Evolutionary conservation across 768 basidiomycete genomes (phyloP).

Genomic region (Rhodotorula babjevae): DNA sequence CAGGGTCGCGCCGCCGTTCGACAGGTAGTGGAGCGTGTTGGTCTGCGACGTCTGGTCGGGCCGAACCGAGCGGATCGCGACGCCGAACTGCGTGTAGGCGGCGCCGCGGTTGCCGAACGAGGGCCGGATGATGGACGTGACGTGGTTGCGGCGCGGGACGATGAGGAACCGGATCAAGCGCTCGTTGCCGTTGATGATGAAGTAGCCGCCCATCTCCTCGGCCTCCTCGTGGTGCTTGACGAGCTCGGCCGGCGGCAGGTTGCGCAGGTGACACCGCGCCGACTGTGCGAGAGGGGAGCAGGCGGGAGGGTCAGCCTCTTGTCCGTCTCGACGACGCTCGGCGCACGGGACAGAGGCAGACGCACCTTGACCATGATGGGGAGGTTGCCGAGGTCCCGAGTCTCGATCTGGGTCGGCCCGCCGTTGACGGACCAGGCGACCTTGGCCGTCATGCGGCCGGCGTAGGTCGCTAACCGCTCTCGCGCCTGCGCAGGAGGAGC

Average conservation of each 20-base stretch:
- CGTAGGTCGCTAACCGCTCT: slow-evolving; percentile 86
- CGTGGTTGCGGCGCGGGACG: slow-evolving; percentile 90
- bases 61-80: slow-evolving; percentile 90
- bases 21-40: slow-evolving; percentile 94
- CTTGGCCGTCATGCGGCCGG: slow-evolving; percentile 79
- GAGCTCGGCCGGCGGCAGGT: slow-evolving; percentile 76
- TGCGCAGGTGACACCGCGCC: slow-evolving; percentile 81
- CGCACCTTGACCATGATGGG: slow-evolving; percentile 96
- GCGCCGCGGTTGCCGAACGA: slow-evolving; percentile 89
- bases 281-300: slow-evolving; percentile 55
- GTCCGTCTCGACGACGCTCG: not conserved
- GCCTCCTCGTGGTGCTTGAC: slow-evolving; percentile 90
- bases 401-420: slow-evolving; percentile 64
- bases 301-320: not conserved
- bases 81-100: slow-evolving; percentile 88
- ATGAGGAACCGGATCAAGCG: slow-evolving; percentile 96
- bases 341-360: slow-evolving; percentile 15
- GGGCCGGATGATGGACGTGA: slow-evolving; percentile 83
- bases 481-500: slow-evolving; percentile 61
- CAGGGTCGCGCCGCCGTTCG: slow-evolving; percentile 92
- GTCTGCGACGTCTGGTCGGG: slow-evolving; percentile 88
- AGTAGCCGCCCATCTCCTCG: slow-evolving; percentile 98
- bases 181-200: slow-evolving; percentile 97
- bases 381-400: slow-evolving; percentile 79
- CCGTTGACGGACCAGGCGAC: slow-evolving; percentile 76